Base-by-base conservation (phyloP, 371 early-diverging fungal species). In the Syncephalastrum sp. region DNA sequence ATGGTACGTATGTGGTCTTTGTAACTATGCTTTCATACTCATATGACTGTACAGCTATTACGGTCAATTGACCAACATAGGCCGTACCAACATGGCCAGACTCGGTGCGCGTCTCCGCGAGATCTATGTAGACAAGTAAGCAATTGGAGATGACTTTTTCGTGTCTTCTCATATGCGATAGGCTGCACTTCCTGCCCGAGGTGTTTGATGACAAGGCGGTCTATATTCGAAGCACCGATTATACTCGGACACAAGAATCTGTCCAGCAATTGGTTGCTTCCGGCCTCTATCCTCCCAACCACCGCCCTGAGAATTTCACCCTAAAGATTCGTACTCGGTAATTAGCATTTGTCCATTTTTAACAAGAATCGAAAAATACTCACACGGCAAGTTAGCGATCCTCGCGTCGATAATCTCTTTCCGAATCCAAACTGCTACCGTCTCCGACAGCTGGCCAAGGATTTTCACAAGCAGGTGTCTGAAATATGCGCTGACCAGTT, bases 1-100 rank as follows among this genome's bases (percentile, higher is more conserved):
- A 27, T 79, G 79, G 76, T 79, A 72, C 29, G 50, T 25, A 2
- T 16, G 29, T 13, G 19, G 41, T 23, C 12, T n/a, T 5, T 43
- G 0, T 1, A 15, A 47, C 1, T 52, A 23, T 17, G 38, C 21
- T 19, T 5, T 53, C 17, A 23, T 38, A 41, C 48, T 46, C 24
- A 25, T 14, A 24, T 7, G 4, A 21, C 24, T 51, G 25, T 64
- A 44, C 51, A 86, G 91, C 54, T 79, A 73, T 25, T 84, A 71
- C 61, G 91, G 92, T 8, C 93, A 92, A 64, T 75, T 92, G 54
- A 92, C 91, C 6, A 88, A 88, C 58, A 55, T 78, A 5, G 93
- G 93, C 23, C 85, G 91, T 57, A 48, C 64, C 12, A 82, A 79
- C 57, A 76, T 91, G 84, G 60, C 73, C 2, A 45, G 54, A 0